phyloP scores from a whole-genome alignment of 1,284 basidiomycete species.

The Thecaphora frezii region DNA sequence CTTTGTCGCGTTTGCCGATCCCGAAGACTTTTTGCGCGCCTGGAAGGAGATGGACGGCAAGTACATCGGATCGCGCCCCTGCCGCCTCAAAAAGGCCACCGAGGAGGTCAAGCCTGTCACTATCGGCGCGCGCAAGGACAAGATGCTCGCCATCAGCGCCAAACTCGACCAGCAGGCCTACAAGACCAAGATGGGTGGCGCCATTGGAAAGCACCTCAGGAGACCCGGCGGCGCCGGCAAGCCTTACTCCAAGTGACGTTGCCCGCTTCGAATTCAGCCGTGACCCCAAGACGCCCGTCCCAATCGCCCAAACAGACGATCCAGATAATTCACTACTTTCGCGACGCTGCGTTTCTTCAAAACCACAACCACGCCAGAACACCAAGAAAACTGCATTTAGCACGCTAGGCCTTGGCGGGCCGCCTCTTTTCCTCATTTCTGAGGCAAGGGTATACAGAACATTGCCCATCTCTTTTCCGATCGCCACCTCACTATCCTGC shows the following conservation, averaged over 20 bases:
- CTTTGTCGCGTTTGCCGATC: conserved; percentile 96
- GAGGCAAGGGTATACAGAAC: no score
- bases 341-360: conserved; percentile 4
- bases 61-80: conserved; percentile 55
- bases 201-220: conserved; percentile 47
- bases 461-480: no score
- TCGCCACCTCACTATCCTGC: no score
- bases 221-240: conserved; percentile 25
- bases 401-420: no score
- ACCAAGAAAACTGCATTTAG: no score
- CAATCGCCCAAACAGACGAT: not conserved
- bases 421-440: no score
- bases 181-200: conserved; percentile 54
- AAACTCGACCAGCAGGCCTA: conserved; percentile 41
- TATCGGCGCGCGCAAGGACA: conserved; percentile 56
- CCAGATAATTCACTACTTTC: not conserved
- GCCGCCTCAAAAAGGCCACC: conserved; percentile 53
- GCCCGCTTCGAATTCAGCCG: no score
- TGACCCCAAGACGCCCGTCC: not conserved
- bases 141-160: conserved; percentile 42
- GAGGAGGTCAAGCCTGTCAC: conserved; percentile 45
- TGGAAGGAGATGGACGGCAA: conserved; percentile 99
- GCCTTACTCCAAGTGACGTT: conserved; percentile 23
- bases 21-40: conserved; percentile 94
- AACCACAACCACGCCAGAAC: no score